Percentiles rank a stretch among this genome's conserved stretches.
Conservation (phyloP, 1,284 basidiomycete species). For the Rhodotorula sp. region DNA sequence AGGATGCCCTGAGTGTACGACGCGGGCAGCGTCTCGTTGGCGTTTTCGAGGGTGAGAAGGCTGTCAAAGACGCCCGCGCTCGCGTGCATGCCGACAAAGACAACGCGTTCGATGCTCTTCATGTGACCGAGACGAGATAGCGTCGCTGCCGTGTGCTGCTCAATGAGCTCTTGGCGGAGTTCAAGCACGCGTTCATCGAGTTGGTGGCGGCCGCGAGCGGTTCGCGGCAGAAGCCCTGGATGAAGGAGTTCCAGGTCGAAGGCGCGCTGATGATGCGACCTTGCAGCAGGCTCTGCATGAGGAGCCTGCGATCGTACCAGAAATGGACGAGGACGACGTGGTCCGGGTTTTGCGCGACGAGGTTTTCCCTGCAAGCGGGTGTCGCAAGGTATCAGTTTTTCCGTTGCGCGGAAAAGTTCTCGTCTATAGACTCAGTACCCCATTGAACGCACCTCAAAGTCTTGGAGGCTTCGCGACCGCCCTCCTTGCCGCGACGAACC, state of each 20-base stretch:
- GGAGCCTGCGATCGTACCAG: neutral
- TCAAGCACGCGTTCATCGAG: neutral
- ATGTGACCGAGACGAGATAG: neutral
- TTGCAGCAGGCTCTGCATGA: neutral
- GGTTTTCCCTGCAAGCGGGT: neutral
- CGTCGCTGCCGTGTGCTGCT: neutral
- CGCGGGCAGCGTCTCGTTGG: neutral
- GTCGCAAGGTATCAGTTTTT: neutral
- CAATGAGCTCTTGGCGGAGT: too few relatives aligned
- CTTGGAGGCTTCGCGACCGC: neutral
- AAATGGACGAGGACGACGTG: neutral
- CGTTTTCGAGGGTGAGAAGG: neutral
- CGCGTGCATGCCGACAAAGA: conserved; percentile 2
- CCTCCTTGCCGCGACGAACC: neutral
- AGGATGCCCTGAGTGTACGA: neutral
- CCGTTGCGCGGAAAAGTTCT: too few relatives aligned
- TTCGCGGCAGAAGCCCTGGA: neutral
- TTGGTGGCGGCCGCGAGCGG: neutral
- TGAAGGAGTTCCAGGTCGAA: conserved; percentile 2
- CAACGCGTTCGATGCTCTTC: neutral
- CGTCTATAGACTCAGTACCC: rapidly evolving
- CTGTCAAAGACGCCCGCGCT: neutral
- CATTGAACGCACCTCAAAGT: neutral
- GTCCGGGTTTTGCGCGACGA: neutral
- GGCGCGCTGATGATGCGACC: neutral